Evolutionary conservation across 306 rosid genomes (phyloP).

Genomic region (Mimosa bimucronata): DNA sequence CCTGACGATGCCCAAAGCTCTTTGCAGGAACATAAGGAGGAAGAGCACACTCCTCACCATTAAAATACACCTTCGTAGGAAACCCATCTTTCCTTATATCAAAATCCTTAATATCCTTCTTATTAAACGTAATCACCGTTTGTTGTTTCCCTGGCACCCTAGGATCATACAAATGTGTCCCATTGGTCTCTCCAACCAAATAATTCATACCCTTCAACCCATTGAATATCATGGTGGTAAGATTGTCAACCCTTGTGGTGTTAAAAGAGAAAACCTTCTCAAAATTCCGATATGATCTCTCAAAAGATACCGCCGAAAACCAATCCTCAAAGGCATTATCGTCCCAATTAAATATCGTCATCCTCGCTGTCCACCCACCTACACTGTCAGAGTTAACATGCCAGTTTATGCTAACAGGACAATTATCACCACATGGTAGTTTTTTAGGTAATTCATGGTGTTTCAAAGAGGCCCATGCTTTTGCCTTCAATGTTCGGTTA

Average conservation of each 20-base stretch:
- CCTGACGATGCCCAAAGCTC: slow-evolving; percentile 36
- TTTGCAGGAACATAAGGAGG: slow-evolving; percentile 55
- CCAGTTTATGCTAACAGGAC: slow-evolving; percentile 88
- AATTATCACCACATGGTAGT: slow-evolving; percentile 77
- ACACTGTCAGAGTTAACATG: slow-evolving; percentile 64
- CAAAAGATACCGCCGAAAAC: slow-evolving; percentile 66
- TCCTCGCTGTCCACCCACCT: slow-evolving; percentile 82
- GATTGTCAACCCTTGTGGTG: slow-evolving; percentile 58
- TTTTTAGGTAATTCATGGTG: slow-evolving; percentile 43
- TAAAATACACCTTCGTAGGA: slow-evolving; percentile 75
- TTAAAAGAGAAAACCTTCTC: slow-evolving; percentile 77
- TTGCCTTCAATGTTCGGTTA: slow-evolving; percentile 60
- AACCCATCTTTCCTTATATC: slow-evolving; percentile 62
- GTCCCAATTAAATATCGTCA: slow-evolving; percentile 84
- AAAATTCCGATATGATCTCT: slow-evolving; percentile 49
- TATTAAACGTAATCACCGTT: slow-evolving; percentile 66
- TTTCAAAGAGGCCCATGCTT: slow-evolving; percentile 77
- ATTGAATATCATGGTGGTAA: slow-evolving; percentile 61
- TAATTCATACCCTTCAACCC: slow-evolving; percentile 66
- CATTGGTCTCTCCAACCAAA: slow-evolving; percentile 63
- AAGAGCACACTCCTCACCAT: slow-evolving; percentile 80
- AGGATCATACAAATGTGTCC: slow-evolving; percentile 44
- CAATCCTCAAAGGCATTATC: slow-evolving; percentile 58
- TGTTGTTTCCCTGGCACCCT: slow-evolving; percentile 88
- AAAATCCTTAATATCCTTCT: slow-evolving; percentile 48